Evolutionary conservation across 352 stramenopile genomes (phyloP), one percentile per base, ranked within the genome.

Genomic region (Pythium aquatile): DNA sequence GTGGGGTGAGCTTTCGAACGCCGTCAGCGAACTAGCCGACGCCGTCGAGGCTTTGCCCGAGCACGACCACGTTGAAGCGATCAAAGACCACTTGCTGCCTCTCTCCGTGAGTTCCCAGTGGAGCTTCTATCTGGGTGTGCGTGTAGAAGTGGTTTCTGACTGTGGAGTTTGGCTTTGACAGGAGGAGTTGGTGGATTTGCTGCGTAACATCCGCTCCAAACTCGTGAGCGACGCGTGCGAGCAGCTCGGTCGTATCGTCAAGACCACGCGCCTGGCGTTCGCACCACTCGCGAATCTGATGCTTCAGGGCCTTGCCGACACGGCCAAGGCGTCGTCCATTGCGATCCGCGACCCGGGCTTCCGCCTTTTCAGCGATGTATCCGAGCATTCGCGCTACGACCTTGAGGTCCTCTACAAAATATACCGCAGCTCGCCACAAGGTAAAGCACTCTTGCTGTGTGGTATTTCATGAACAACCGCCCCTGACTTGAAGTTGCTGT

Each of bases 351-450:
- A 77, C 2, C 84, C 81, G 44, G 80, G 77, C 3, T 65, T 76
- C 5, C 72, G 74, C 40, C 67, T 93, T 4, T 75, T 93, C 48
- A 61, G 51, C 53, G 72, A 77, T 35, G 60, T 91, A n/a, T 82
- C 81, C 11, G 66, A 91, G 65, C 58, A 79, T 24, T 72, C 81
- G 37, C 76, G 80, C 20, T 93, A 87, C 58, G 84, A 93, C 56
- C 37, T 93, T 35, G 55, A 76, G 44, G 44, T 79, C 2, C 44
- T 90, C 47, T 72, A 62, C 33, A 79, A 72, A 60, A 72, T 88
- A 6, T 92, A 77, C 48, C 46, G 66, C 30, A 62, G 73, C 39
- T 66, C 61, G 0, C 68, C 65, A 28, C 80, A 91, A 59, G 77
- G 81, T 90, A 42, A 16, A 17, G 35, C 3, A 28, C 5, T 28